Evolutionary conservation across 768 basidiomycete species (phyloP).

Genomic region (Botryobasidium botryosum): DNA sequence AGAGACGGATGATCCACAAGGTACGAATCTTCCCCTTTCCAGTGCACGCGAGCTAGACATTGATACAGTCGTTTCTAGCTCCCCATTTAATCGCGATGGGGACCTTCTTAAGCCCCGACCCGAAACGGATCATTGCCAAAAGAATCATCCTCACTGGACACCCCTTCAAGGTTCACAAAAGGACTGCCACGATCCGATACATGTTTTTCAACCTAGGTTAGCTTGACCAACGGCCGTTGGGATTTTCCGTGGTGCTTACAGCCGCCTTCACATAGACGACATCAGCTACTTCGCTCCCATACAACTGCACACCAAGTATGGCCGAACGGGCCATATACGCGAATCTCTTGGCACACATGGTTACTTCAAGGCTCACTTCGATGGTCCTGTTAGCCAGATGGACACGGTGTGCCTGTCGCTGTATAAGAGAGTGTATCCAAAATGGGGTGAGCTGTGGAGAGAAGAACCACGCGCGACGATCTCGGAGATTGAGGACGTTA

Average conservation of each 20-base stretch:
- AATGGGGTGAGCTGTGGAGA: slow-evolving; percentile 56
- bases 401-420: slow-evolving; percentile 91
- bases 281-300: slow-evolving; percentile 86
- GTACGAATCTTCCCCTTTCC: slow-evolving; percentile 24
- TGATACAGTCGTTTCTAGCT: slow-evolving; percentile 24
- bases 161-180: slow-evolving; percentile 93
- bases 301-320: slow-evolving; percentile 82
- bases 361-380: slow-evolving; percentile 93
- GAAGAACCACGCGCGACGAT: too few species aligned
- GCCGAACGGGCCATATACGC: slow-evolving; percentile 72
- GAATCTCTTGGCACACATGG: slow-evolving; percentile 95
- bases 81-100: slow-evolving; percentile 83
- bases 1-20: slow-evolving; percentile 48
- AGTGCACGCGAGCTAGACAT: slow-evolving; percentile 5
- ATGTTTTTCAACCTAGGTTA: slow-evolving; percentile 90
- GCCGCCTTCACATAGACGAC: slow-evolving; percentile 45
- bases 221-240: slow-evolving; percentile 10
- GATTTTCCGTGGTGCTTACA: background rate
- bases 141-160: slow-evolving; percentile 91
- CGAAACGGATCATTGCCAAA: slow-evolving; percentile 82
- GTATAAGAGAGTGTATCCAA: slow-evolving; percentile 90
- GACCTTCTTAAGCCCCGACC: slow-evolving; percentile 72
- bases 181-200: slow-evolving; percentile 92
- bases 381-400: slow-evolving; percentile 88
- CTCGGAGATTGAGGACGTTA: too few species aligned